Base-by-base conservation (phyloP, 768 basidiomycete genomes). In the Neoboletus subvelutipes region DNA sequence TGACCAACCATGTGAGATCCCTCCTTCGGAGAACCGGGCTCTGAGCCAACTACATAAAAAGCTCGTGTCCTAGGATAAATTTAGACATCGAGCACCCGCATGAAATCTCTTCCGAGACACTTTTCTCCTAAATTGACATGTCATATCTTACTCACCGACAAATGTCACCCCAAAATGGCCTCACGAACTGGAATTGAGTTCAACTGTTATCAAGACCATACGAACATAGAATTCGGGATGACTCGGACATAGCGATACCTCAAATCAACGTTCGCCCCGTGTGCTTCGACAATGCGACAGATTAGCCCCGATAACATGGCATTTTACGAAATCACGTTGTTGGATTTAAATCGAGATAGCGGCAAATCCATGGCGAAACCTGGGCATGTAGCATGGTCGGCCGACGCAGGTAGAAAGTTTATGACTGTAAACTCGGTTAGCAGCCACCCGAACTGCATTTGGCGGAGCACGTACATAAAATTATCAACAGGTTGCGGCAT, bases 391-490 rank as follows among this genome's bases (percentile, higher is more conserved):
- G 28, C n/a, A 37, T 8, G n/a, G 22, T 52, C 54, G 33, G 50
- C 54, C 39, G 39, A 47, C 4, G 7, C 34, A 24, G 11, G 1
- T 39, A 43, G 7, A 29, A 51, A 51, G 45, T 3, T 17, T 24
- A 26, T 22, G 31, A 17, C 13, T 22, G 3, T 31, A 18, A 29
- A 8, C 41, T 46, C 49, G 7, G 8, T 45, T 28, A 42, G 31
- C 22, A 34, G 11, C 2, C 31, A 31, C 9, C 15, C 13, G 13
- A 36, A 41, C 13, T 1, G 39, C 13, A 49, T 31, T 37, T 3
- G 17, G 33, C 24, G 26, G 11, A 28, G 13, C 26, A 68, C 60
- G 37, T 59, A 62, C 64, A 55, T 29, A 45, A 63, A n/a, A 29
- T 12, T n/a, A 51, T 17, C 40, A 46, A 29, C n/a, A 13, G 33